A percentile compares a stretch with the other conserved stretches of the same genome.
phyloP scores from a whole-genome alignment of 768 basidiomycete genomes.

The Strobilomyces dryophilus region DNA sequence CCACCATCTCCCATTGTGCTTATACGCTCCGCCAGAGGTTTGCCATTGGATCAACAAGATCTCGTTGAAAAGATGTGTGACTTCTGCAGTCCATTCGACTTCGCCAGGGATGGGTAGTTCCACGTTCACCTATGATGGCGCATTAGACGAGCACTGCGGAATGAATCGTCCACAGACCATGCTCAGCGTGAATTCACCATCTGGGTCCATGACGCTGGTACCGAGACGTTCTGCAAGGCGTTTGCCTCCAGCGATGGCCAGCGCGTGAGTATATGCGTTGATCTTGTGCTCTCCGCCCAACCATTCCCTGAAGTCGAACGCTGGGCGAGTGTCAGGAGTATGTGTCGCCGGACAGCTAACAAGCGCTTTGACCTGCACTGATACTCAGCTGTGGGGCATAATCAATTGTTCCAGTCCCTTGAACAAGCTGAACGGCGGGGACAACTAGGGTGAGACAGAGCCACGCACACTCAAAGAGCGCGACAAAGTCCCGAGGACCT shows the following conservation, averaged over 20 bases:
- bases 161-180: slow-evolving; percentile 48
- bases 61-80: slow-evolving; percentile 14
- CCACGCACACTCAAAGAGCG: slow-evolving; percentile 43
- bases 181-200: slow-evolving; percentile 55
- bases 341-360: neutral
- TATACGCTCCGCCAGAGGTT: slow-evolving; percentile 8
- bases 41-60: slow-evolving; percentile 22
- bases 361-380: slow-evolving; percentile 37
- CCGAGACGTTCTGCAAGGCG: slow-evolving; percentile 55
- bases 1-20: slow-evolving; percentile 32
- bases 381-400: slow-evolving; percentile 51
- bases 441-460: neutral
- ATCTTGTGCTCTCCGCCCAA: slow-evolving; percentile 77
- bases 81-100: slow-evolving; percentile 17
- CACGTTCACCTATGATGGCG: slow-evolving; percentile 35
- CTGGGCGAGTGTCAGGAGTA: slow-evolving; percentile 32
- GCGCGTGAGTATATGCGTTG: slow-evolving; percentile 60
- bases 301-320: slow-evolving; percentile 67
- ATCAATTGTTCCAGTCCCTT: slow-evolving; percentile 68
- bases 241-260: slow-evolving; percentile 66
- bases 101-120: slow-evolving; percentile 33
- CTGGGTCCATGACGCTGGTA: slow-evolving; percentile 59
- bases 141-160: neutral
- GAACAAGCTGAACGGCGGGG: neutral
- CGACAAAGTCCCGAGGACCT: slow-evolving; percentile 38